Evolutionary conservation across 768 basidiomycete genomes (phyloP), one percentile per base, ranked within the genome.

Genomic region (Albatrellus ellisii): DNA sequence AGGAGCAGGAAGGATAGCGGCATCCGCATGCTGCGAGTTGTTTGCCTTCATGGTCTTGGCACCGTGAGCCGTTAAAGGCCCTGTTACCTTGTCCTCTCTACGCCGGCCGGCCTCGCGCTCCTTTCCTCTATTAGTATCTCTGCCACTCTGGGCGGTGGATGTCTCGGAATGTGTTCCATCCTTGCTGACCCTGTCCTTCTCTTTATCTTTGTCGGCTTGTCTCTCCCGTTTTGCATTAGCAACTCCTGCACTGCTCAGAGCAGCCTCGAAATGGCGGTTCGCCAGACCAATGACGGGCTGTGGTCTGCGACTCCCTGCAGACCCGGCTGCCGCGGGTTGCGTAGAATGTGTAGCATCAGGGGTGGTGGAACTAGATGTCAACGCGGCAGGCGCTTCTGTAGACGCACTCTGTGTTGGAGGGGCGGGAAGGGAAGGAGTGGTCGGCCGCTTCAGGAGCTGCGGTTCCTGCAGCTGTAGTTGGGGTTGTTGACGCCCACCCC

Each of bases 231-330:
- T 44, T 27, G 32, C 55, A 20, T 66, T 61, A n/a, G 66, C 57
- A 4, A 75, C 73, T 4, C 75, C 77, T 0, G 75, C 73, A 0
- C 78, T 75, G 43, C 59, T 82, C 22, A 86, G 58, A 6, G 83
- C 83, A 6, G 75, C 80, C 50, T 83, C 80, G 40, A 86, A 78
- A 11, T 83, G 78, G 10, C 81, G 67, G 3, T 73, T 75, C 0
- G 67, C 77, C 6, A 79, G 54, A 0, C 79, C 79, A 25, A 84
- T 59, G 8, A 79, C 64, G 1, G 79, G 78, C 5, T 80, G 71
- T 4, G 40, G 12, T 12, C 40, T 4, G 0, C 40, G 34, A 0
- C 8, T 47, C 32, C 21, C 41, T 45, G 10, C 36, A 35, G 12
- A 57, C 48, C 74, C 67, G 18, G 72, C 68, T 2, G 64, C 36